Evolutionary conservation across 176 grass and related monocot species (phyloP), one percentile per base, ranked within the genome.

Genomic region (Hordeum marinum): DNA sequence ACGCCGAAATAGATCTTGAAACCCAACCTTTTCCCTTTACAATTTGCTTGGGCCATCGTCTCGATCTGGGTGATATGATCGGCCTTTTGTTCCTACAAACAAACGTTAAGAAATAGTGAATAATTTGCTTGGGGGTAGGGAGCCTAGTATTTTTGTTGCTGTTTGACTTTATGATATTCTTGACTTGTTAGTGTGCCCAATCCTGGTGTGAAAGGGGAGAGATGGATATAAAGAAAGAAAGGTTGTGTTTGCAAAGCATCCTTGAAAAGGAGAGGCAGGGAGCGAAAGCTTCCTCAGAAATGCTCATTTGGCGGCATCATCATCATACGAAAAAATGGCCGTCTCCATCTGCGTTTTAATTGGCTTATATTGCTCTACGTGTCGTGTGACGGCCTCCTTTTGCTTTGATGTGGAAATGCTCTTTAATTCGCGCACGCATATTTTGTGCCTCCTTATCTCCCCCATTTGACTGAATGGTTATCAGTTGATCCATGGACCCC

Each of bases 281-380:
- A 84, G 31, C 17, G 66, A 88, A 88, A 84, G 87, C 75, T 88
- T 83, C 35, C 63, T 84, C 15, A 67, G 9, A 71, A 83, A 77
- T 77, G 86, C 79, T 62, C 50, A 15, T 18, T 17, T 10, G 61
- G 46, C 20, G 34, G 13, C n/a, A 41, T 78, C 64, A 7, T 54
- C 68, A 55, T 72, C 54, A 63, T 43, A 41, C 8, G 14, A 64
- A 18, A 43, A 25, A 63, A 78, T 88, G 81, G 75, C 21, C 4
- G 75, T 84, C 81, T 14, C 57, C 31, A 84, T 84, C 81, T 15
- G 40, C 27, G 52, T 63, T 63, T 54, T 26, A 62, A 55, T 67
- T 21, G 12, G 29, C 45, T 34, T 25, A 21, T 11, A 1, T 27
- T 18, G 34, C 37, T 26, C 31, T n/a, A 48, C 35, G 27, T 25